These are phyloP conservation scores for Vitis hybrid DNA, from an alignment of 177 flowering plant genomes.

Conservation along the genomic window DNA sequence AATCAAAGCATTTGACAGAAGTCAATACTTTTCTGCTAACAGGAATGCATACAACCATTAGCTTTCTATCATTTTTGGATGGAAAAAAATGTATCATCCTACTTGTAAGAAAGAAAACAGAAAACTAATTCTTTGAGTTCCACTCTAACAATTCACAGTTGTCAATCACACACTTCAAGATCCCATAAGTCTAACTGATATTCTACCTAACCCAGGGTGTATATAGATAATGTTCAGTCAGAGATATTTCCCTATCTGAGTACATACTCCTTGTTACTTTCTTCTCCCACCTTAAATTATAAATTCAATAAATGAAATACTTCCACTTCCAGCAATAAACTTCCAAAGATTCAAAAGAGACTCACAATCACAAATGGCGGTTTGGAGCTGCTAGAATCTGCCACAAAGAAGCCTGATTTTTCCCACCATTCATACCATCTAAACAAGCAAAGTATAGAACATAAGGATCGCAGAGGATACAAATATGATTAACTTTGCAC, in stretches of 20 bases:
- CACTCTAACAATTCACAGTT: too few species aligned
- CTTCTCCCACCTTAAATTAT: not conserved
- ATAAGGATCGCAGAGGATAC: not conserved
- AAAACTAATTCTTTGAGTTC: too few species aligned
- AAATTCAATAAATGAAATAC: not conserved
- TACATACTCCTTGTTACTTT: not conserved
- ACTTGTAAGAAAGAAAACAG: too few species aligned
- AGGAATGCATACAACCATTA: too few species aligned
- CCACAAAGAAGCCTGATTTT: constrained; percentile 69
- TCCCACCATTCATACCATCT: constrained; percentile 99
- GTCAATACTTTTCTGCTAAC: too few species aligned
- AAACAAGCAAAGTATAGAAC: constrained; percentile 9
- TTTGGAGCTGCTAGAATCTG: constrained; percentile 78
- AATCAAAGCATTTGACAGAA: too few species aligned
- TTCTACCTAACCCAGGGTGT: too few species aligned
- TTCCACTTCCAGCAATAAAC: not conserved
- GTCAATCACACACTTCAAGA: too few species aligned
- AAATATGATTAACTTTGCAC: not conserved
- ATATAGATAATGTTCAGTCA: too few species aligned
- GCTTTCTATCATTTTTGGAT: too few species aligned
- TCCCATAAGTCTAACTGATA: too few species aligned
- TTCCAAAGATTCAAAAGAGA: constrained; percentile 9
- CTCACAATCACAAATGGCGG: constrained; percentile 90
- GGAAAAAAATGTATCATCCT: too few species aligned
- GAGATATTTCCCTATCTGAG: not conserved